A percentile compares a stretch with the other conserved stretches of the same genome.
Conservation (phyloP, 176 grass and related monocot genomes). For the bread wheat (Triticum aestivum) region IWGSC_CS_RefSeq_v2.1 NC_057801.1:420447964-420448463, state of each 20-base stretch:
- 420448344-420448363: neutral
- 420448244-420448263: neutral
- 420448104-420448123: neutral
- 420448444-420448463: too few relatives aligned
- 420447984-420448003: conserved; percentile 23
- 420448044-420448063: neutral
- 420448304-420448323: neutral
- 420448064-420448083: neutral
- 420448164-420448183: conserved; percentile 7
- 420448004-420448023: conserved; percentile 44
- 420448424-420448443: too few relatives aligned
- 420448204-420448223: conserved; percentile 27
- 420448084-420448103: neutral
- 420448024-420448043: neutral
- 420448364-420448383: neutral
- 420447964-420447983: conserved; percentile 13
- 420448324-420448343: neutral
- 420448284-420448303: neutral
- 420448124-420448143: conserved; percentile 41
- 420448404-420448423: too few relatives aligned
- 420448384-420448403: neutral
- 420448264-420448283: neutral
- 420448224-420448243: conserved; percentile 5
- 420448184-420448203: conserved; percentile 25
- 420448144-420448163: conserved; percentile 32